These are phyloP conservation scores for Allomyces arbusculus DNA, from an alignment of 192 early-diverging fungal genomes.

Conservation along the genomic window DNA sequence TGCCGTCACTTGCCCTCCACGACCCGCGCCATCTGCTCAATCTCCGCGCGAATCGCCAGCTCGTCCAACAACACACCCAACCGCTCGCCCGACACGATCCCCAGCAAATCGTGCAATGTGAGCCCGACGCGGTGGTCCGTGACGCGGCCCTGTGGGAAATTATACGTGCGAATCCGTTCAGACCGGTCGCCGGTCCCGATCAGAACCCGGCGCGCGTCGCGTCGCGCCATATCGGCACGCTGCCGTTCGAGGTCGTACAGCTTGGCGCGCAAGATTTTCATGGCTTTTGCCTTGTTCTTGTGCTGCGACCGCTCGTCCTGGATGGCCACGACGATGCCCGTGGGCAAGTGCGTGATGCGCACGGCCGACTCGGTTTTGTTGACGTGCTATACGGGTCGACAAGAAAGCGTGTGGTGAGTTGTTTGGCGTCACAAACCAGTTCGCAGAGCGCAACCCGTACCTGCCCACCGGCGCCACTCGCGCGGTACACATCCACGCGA, in stretches of 20 bases:
- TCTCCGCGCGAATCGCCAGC: constrained; percentile 4
- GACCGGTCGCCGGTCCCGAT: constrained; percentile 50
- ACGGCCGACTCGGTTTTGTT: constrained; percentile 92
- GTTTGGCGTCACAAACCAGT: no score
- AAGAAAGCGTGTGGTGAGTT: neutral
- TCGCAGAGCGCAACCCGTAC: neutral
- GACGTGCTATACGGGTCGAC: constrained; percentile 39
- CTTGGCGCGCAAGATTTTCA: constrained; percentile 59
- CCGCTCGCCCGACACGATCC: constrained; percentile 31
- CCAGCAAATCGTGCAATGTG: constrained; percentile 45
- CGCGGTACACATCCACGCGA: constrained; percentile 48
- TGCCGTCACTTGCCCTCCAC: no score
- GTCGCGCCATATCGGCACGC: constrained; percentile 29
- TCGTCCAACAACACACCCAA: constrained; percentile 21
- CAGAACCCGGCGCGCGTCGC: constrained; percentile 38
- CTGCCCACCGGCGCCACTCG: constrained; percentile 67
- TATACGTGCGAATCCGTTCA: constrained; percentile 68
- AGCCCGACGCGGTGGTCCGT: constrained; percentile 65
- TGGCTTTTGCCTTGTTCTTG: constrained; percentile 70
- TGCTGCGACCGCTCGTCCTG: constrained; percentile 90
- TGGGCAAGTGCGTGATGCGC: constrained; percentile 78
- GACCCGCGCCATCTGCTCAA: no score
- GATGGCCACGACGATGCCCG: constrained; percentile 64
- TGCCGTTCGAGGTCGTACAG: constrained; percentile 50
- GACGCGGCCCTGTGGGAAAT: constrained; percentile 57